Conservation (phyloP, 2,329 filamentous ascomycete species). For the Thielaviopsis populi region DNA sequence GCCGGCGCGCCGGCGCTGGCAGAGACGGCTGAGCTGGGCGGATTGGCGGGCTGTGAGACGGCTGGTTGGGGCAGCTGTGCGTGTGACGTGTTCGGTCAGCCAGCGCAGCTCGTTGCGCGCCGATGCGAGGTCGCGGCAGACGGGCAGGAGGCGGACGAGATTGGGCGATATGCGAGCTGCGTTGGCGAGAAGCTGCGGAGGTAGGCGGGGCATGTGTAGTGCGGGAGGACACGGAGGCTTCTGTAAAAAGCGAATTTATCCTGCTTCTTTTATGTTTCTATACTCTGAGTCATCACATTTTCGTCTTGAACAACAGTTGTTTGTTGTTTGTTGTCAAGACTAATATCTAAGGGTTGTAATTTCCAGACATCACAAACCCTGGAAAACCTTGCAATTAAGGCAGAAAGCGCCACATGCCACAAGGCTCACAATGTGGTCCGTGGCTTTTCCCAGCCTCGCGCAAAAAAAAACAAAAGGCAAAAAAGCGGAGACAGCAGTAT, state of each 20-base stretch:
- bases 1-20: slow-evolving; percentile 39
- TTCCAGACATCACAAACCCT: background rate
- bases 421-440: background rate
- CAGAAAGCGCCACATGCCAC: background rate
- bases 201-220: slow-evolving; percentile 44
- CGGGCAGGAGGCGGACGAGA: slow-evolving; percentile 45
- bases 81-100: slow-evolving; percentile 46
- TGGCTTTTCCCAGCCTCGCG: slow-evolving; percentile 2
- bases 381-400: background rate
- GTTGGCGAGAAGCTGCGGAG: slow-evolving; percentile 39
- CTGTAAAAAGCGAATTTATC: background rate
- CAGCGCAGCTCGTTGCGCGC: slow-evolving; percentile 58
- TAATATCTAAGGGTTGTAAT: background rate
- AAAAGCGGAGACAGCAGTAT: background rate
- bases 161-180: slow-evolving; percentile 40
- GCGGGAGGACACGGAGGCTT: background rate
- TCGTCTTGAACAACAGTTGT: too few species aligned
- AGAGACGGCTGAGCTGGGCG: slow-evolving; percentile 24
- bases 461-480: background rate
- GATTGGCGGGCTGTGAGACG: background rate
- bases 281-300: too few species aligned
- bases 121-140: slow-evolving; percentile 46
- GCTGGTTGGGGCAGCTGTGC: slow-evolving; percentile 17
- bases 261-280: too few species aligned
- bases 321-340: background rate